These are phyloP conservation scores for Puccinia hordei DNA, from an alignment of 1,284 basidiomycete genomes.

Conservation along the genomic window DNA sequence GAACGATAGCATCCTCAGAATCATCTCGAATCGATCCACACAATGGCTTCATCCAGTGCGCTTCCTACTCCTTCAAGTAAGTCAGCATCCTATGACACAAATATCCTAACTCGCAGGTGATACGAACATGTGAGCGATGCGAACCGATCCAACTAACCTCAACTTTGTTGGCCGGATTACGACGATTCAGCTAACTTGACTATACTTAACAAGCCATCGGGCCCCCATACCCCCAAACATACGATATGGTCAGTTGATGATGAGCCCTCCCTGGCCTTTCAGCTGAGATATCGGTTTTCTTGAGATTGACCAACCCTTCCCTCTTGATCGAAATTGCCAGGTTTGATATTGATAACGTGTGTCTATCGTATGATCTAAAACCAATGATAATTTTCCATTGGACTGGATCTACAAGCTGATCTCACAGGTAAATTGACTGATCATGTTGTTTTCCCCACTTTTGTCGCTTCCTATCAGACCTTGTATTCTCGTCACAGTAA, in stretches of 20 bases:
- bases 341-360: constrained; percentile 50
- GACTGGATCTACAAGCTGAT: not conserved
- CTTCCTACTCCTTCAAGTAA: no score
- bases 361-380: not conserved
- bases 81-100: no score
- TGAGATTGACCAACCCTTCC: not conserved
- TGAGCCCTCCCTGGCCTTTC: no score
- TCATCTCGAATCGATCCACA: no score
- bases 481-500: constrained; percentile 37
- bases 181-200: constrained; percentile 19
- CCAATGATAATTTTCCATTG: not conserved
- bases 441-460: not conserved
- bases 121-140: no score
- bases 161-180: not conserved
- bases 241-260: constrained; percentile 27
- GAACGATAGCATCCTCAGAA: no score
- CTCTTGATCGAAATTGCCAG: not conserved
- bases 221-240: constrained; percentile 8
- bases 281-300: no score
- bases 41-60: no score
- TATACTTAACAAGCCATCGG: constrained; percentile 26
- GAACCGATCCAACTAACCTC: not conserved
- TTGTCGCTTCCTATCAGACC: constrained; percentile 16
- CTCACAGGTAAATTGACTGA: not conserved
- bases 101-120: no score